Evolutionary conservation across 2,329 filamentous ascomycete species (phyloP).

Genomic region (Fusarium cicatricum): DNA sequence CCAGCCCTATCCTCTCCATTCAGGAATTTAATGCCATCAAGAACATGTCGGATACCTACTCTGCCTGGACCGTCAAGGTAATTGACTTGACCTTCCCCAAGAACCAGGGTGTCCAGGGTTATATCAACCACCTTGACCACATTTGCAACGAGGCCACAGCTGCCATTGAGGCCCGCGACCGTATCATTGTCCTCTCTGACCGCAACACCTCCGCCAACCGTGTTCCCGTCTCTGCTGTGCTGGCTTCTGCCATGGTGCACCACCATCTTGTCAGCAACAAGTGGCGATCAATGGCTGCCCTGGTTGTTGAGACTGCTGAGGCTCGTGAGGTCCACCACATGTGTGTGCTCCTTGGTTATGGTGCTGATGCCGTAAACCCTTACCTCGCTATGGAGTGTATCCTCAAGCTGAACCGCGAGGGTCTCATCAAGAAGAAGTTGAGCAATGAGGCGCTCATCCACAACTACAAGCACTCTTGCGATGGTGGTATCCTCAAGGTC

Average conservation of each 20-base stretch:
- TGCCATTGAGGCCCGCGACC: constrained; percentile 83
- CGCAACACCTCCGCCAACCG: constrained; percentile 84
- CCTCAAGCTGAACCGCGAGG: constrained; percentile 93
- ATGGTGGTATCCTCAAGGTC: constrained; percentile 96
- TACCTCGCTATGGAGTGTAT: constrained; percentile 97
- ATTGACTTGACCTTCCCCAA: constrained; percentile 97
- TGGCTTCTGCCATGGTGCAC: constrained; percentile 93
- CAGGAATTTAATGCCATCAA: constrained; percentile 89
- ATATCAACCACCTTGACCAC: constrained; percentile 84
- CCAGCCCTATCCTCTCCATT: constrained; percentile 88
- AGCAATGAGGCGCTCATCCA: constrained; percentile 82
- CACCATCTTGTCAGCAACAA: constrained; percentile 96
- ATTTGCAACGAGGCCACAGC: constrained; percentile 88
- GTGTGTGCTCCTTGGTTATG: constrained; percentile 97
- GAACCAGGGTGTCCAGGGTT: constrained; percentile 81
- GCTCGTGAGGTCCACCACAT: constrained; percentile 98
- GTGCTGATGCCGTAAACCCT: constrained; percentile 92
- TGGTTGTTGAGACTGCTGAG: constrained; percentile 92
- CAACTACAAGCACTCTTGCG: constrained; percentile 97
- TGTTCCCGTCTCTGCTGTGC: constrained; percentile 83
- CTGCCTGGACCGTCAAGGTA: constrained; percentile 85
- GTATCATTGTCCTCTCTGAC: constrained; percentile 89
- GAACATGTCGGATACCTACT: constrained; percentile 76
- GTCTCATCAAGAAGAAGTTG: constrained; percentile 89
- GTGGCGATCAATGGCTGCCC: constrained; percentile 87